Evolutionary conservation across 306 rosid species (phyloP).

Genomic region (Hylodesmum podocarpum): DNA sequence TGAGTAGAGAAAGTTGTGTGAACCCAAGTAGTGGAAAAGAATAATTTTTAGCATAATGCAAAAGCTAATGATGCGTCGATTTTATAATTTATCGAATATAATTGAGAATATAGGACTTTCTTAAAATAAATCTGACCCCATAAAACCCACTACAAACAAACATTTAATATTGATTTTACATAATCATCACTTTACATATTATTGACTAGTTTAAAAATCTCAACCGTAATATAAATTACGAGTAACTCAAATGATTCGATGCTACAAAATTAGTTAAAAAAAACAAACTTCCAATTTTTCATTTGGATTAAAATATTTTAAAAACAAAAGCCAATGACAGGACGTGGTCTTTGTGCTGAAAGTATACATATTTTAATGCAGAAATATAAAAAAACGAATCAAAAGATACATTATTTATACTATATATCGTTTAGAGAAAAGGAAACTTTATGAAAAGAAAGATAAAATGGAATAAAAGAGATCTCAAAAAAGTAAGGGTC

Average conservation of each 20-base stretch:
- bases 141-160: not conserved
- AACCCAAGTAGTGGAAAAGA: not conserved
- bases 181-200: not conserved
- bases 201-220: not conserved
- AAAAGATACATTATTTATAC: not conserved
- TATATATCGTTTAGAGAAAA: not conserved
- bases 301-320: not conserved
- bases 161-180: not conserved
- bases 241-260: not conserved
- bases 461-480: not conserved
- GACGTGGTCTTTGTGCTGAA: not conserved
- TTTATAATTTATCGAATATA: not conserved
- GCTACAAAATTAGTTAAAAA: not conserved
- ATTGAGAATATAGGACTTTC: not conserved
- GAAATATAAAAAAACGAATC: constrained; percentile 1
- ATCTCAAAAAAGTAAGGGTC: not conserved
- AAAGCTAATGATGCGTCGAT: not conserved
- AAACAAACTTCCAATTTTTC: not conserved
- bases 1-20: not conserved
- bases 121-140: not conserved
- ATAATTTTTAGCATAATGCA: not conserved
- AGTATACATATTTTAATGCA: not conserved
- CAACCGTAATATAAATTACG: not conserved
- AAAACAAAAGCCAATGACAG: not conserved
- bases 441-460: not conserved